Evolutionary conservation across 768 basidiomycete genomes (phyloP), one percentile per base, ranked within the genome.

Genomic region (Rhodocollybia butyracea): DNA sequence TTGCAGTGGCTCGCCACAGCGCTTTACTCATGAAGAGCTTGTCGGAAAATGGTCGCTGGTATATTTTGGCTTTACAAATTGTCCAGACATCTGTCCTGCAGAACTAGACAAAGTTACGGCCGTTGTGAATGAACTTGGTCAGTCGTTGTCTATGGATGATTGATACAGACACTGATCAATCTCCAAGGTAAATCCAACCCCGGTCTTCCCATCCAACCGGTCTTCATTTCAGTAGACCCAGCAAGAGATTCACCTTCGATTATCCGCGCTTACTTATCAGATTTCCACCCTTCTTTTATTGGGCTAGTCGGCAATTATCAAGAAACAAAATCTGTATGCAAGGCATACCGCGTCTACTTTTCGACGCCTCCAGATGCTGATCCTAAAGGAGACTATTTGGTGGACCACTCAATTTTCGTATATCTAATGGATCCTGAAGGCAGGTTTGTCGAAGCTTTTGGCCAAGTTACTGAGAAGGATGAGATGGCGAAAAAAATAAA

Each of bases 51-150:
- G 92, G 92, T 89, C 80, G n/a, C 73, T 92, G 57, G 80, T 91
- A 43, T 92, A 98, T 74, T 99, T 99, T 71, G 97, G 97, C n/a
- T 99, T 98, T 76, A 95, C 96, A 29, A 96, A 99, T 70, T 99
- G 97, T 71, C 96, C 97, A 5, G 97, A 99, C 70, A 98, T 99
- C 52, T 99, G 97, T 66, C 97, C 97, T 1, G 91, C 95, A 53
- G 96, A 98, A 72, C 78, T 99, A 27, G 97, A 99, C 76, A 98
- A 98, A 76, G 84, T 98, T 74, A 85, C 89, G 12, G 77, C 72
- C 0, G 85, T 94, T 17, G 76, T 98, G 40, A 78, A 88, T 30
- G 70, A 76, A 46, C 75, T 92, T 52, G 87, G 94, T 92, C 60
- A 58, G 89, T 68, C 26, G 40, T 21, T 27, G 15, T 34, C 5